Percentiles rank a stretch among this genome's conserved stretches.
Conservation (phyloP, 164 flowering plant genomes). For the grape (Vitis vinifera) region DNA sequence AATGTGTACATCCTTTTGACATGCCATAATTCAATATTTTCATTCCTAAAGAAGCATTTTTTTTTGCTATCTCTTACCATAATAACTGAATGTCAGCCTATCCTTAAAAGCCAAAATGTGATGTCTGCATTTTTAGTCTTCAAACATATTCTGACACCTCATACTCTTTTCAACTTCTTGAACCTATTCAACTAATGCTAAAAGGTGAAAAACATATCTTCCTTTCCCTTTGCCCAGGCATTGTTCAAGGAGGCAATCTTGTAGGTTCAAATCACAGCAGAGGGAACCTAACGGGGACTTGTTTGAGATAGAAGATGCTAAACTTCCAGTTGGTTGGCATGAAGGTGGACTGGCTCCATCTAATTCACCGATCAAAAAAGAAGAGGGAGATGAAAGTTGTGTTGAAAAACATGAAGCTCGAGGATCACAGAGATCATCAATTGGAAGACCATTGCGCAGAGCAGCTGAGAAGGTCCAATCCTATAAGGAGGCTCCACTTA, state of each 20-base stretch:
- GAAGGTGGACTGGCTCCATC: slow-evolving; percentile 17
- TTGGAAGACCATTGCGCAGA: slow-evolving; percentile 66
- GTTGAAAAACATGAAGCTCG: slow-evolving; percentile 13
- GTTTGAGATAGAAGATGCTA: slow-evolving; percentile 59
- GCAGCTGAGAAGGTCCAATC: slow-evolving; percentile 74
- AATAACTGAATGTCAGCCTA: too few relatives aligned
- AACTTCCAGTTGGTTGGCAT: slow-evolving; percentile 19
- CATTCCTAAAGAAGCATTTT: too few relatives aligned
- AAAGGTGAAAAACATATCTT: neutral
- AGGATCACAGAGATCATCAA: slow-evolving; percentile 45
- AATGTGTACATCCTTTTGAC: neutral
- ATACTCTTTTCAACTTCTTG: neutral
- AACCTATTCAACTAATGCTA: neutral
- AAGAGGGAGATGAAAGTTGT: slow-evolving; percentile 13
- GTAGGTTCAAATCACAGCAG: slow-evolving; percentile 33
- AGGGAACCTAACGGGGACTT: slow-evolving; percentile 40
- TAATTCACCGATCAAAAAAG: slow-evolving; percentile 10
- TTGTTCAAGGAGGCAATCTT: slow-evolving; percentile 65
- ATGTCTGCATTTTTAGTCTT: too few relatives aligned
- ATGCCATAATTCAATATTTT: too few relatives aligned
- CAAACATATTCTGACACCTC: neutral
- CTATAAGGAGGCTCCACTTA: slow-evolving; percentile 67
- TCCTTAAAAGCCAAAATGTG: too few relatives aligned
- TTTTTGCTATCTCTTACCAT: too few relatives aligned
- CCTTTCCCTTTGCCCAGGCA: slow-evolving; percentile 27